Conservation (phyloP, 2,329 filamentous ascomycete species). For the Penicillium decumbens region DNA sequence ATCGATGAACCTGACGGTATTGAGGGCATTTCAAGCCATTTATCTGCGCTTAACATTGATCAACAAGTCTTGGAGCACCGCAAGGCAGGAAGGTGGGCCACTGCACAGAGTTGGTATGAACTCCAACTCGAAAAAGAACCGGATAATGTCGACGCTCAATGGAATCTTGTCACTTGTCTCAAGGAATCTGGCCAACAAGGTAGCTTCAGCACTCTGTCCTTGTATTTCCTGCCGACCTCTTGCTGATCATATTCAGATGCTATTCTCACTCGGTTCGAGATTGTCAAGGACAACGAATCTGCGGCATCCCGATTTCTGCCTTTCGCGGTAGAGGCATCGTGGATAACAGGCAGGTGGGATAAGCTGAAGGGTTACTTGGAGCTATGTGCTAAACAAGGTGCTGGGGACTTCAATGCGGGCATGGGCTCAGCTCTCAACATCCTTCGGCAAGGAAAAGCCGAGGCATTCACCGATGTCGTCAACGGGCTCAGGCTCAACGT, state of each 20-base stretch:
- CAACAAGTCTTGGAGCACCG: slow-evolving; percentile 90
- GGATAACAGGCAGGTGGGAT: slow-evolving; percentile 80
- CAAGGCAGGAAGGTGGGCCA: slow-evolving; percentile 88
- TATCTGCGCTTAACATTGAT: slow-evolving; percentile 82
- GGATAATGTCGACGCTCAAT: slow-evolving; percentile 69
- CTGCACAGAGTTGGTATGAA: slow-evolving; percentile 97
- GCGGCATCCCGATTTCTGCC: slow-evolving; percentile 64
- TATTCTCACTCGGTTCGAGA: slow-evolving; percentile 79
- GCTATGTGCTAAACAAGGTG: slow-evolving; percentile 31
- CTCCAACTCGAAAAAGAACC: slow-evolving; percentile 77
- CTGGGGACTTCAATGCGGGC: slow-evolving; percentile 74
- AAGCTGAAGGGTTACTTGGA: slow-evolving; percentile 64
- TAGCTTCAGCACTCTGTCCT: slow-evolving; percentile 39
- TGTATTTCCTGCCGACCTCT: background rate
- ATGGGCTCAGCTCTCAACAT: slow-evolving; percentile 65
- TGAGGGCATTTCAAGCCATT: slow-evolving; percentile 84
- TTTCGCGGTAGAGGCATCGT: slow-evolving; percentile 85
- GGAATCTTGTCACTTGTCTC: slow-evolving; percentile 79
- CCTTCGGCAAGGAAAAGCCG: slow-evolving; percentile 51
- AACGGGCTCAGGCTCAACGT: slow-evolving; percentile 64
- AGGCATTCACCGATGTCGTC: slow-evolving; percentile 56
- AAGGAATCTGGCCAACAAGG: slow-evolving; percentile 95
- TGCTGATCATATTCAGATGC: slow-evolving; percentile 55
- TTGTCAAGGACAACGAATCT: slow-evolving; percentile 54
- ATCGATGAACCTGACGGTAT: slow-evolving; percentile 97